Evolutionary conservation across 139 green algal genomes (phyloP), one percentile per base, ranked within the genome.

Genomic region (Auxenochlorella pyrenoidosa): DNA sequence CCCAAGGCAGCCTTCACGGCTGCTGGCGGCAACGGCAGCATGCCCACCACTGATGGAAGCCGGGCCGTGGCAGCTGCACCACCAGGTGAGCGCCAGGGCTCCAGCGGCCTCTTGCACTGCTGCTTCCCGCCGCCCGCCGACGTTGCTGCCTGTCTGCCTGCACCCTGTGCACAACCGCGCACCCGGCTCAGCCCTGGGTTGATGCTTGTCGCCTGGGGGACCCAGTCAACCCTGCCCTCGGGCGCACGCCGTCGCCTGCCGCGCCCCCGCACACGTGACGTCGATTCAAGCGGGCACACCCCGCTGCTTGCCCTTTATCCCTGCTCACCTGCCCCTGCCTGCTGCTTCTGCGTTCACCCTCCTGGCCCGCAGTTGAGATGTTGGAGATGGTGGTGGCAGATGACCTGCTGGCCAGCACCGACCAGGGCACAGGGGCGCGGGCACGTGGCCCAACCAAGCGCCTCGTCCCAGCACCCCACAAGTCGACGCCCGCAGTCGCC

Each of bases 311-410:
- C 1, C 8, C 16, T 41, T 2, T 21, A 58, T 47, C 13, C 13
- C 44, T 65, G 75, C 40, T 18, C n/a, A 34, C 30, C 68, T 36
- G 15, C 19, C 19, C n/a, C 34, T 58, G 30, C 26, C 75, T 41
- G 24, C 43, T 8, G n/a, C n/a, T 81, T 15, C 21, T 38, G 5
- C 65, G 75, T 24, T n/a, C n/a, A 34, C 15, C 22, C 18, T 24
- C 19, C 38, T 66, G 8, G 2, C 1, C 24, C 44, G 80, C 80
- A 85, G 80, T 60, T 21, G 80, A 85, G 40, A 77, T 85, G 80
- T 63, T 85, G 60, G 80, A 85, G 60, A 85, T 85, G 80, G 60
- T 85, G 63, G 80, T 85, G 0, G 80, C 80, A 4, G 63, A 85
- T 19, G 80, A 85, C 63, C 63, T 85, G 40, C 80, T 44, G 43